These are phyloP conservation scores for Pleurozium schreberi DNA, from an alignment of 225 moss, liverwort and hornwort species.

Conservation along the genomic window DNA sequence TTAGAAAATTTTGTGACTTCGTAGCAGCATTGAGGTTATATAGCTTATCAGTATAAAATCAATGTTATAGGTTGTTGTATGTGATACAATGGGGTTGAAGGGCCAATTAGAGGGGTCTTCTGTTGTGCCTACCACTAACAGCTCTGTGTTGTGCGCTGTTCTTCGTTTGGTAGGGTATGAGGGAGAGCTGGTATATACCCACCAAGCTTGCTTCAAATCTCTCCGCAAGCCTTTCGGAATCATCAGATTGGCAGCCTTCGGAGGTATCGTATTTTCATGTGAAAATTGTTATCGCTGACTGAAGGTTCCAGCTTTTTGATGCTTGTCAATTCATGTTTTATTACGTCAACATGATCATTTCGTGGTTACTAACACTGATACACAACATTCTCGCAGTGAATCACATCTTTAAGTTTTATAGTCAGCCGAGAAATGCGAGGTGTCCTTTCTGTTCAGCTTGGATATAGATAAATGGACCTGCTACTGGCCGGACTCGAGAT, in stretches of 20 bases:
- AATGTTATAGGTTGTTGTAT: background rate
- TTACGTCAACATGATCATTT: background rate
- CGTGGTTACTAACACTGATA: background rate
- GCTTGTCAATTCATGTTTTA: background rate
- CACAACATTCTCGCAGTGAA: background rate
- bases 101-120: background rate
- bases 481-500: background rate
- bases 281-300: background rate
- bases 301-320: background rate
- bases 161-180: conserved; percentile 48
- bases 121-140: background rate
- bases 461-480: background rate
- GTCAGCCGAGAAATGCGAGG: background rate
- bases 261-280: conserved; percentile 33
- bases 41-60: background rate
- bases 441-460: background rate
- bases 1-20: background rate
- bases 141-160: background rate
- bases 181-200: conserved; percentile 79
- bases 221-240: conserved; percentile 81
- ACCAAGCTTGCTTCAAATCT: conserved; percentile 80
- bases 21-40: background rate
- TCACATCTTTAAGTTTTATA: background rate
- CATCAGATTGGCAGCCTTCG: conserved; percentile 41
- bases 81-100: background rate